Base-by-base conservation (phyloP, 352 stramenopile species). In the Phytopythium ostracodes region DNA sequence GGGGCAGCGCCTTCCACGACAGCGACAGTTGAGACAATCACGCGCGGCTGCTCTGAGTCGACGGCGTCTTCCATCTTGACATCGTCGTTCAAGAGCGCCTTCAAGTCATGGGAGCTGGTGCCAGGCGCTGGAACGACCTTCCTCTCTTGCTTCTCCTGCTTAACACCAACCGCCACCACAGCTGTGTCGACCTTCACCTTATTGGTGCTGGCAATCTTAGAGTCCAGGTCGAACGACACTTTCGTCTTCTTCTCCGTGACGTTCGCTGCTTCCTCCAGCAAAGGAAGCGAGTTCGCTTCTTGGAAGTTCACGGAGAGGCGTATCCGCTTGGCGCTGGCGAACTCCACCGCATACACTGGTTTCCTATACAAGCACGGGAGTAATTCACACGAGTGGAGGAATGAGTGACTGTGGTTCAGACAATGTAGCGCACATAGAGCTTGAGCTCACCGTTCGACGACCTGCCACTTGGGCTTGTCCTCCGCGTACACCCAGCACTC, bases 401-500 rank as follows among this genome's bases (percentile, higher is more conserved):
- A 50, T 50, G 43, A 50, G 43, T 31, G 42, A 1, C 18, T 38
- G 14, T 12, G 46, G 1, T 15, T 25, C 25, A 33, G 11, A 46
- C 27, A 35, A 12, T n/a, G 12, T 4, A 46, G 20, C 29, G 22
- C n/a, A 31, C 29, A 25, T n/a, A 29, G 7, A 20, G n/a, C 25
- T 47, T 24, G 17, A 24, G 36, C 49, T 50, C 71, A 79, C 72
- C 72, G 63, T 65, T 70, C 62, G 58, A 79, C 66, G 12, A 69
- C 49, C 64, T 92, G 78, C 85, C 84, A 93, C 15, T 59, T 63
- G 0, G 82, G 79, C 36, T 79, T 82, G 33, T 92, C 77, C 67
- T 96, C 87, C 1, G 84, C 84, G 59, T 92, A 96, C 43, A 96
- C 75, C 87, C 87, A 96, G 57, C 84, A 93, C 50, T 63, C 81